Base-by-base conservation (phyloP, 495 filamentous ascomycete genomes). In the Aspergillus mulundensis region DNA sequence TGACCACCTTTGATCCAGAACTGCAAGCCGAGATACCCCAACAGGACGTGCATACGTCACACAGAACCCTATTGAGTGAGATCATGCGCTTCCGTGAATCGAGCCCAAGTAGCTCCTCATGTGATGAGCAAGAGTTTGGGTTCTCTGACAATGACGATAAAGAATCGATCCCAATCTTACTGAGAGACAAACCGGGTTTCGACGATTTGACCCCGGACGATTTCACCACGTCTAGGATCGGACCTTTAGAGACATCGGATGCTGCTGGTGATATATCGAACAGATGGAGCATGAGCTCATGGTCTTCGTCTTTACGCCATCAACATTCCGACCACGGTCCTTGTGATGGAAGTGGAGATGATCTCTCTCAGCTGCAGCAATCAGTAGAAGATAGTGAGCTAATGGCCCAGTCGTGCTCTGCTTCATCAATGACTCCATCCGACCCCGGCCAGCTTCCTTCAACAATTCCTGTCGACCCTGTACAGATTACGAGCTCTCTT, bases 1-100 rank as follows among this genome's bases (percentile, higher is more conserved):
- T 78, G n/a, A 89, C 84, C 7, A 78, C 83, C 56, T 87, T 90
- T 60, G 88, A 90, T 53, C 78, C 76, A 28, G 87, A 90, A 48
- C 82, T 83, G 39, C 87, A 90, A 62, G 79, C 76, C 3, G 83
- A 85, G n/a, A 69, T 82, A 2, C 66, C 74, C 19, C 57, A 64
- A 21, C 67, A 68, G n/a, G 70, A 59, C 20, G 6, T 62, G 11
- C 58, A 63, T 49, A 48, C 59, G 7, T 73, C 71, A 16, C 74
- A 78, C 53, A 71, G 71, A n/a, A 78, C 75, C 42, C 56, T 82
- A 6, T 58, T 81, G 39, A 77, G 64, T 53, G 77, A 81, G 20
- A 77, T 82, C 5, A 80, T 80, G 75, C 70, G 70, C 28, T 76
- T 79, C 53, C 77, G 77, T 34, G 78, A 76, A 54, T 72, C 70